These are phyloP conservation scores for Brachypodium distachyon DNA, from an alignment of 202 grass and related monocot species.

Conservation along the genomic window DNA sequence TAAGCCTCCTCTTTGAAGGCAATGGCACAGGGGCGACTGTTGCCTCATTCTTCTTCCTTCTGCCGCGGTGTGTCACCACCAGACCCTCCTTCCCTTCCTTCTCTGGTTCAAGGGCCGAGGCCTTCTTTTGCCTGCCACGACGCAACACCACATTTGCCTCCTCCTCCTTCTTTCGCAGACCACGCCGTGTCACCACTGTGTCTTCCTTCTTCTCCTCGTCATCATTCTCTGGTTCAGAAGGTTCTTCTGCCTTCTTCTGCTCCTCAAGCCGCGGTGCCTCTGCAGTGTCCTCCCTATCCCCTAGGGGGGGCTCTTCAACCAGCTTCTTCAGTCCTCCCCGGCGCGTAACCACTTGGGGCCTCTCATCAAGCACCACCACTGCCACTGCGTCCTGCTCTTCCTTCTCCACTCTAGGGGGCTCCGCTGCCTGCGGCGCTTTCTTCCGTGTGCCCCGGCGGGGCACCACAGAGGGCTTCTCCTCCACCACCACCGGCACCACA, in stretches of 20 bases:
- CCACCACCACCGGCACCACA: not conserved
- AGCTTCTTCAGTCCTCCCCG: not conserved
- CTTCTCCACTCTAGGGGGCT: not conserved
- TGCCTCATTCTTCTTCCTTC: not conserved
- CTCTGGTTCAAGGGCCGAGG: not conserved
- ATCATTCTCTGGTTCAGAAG: not conserved
- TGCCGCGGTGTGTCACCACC: not conserved
- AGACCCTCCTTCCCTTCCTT: not conserved
- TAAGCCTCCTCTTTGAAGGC: not conserved
- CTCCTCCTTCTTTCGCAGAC: not conserved
- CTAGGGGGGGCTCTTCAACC: not conserved
- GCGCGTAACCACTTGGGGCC: not conserved
- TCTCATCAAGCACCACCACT: not conserved
- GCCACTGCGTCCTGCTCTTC: slow-evolving; percentile 1
- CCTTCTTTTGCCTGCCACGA: not conserved
- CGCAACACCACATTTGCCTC: not conserved
- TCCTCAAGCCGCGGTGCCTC: not conserved
- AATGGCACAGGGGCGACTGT: not conserved
- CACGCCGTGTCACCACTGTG: not conserved
- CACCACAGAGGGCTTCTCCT: not conserved
- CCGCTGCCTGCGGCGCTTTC: not conserved
- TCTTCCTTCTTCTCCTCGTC: not conserved
- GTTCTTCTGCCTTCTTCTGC: not conserved
- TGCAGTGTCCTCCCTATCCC: not conserved
- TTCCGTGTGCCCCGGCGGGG: not conserved